Percentiles rank a stretch among this genome's conserved stretches.
These are phyloP conservation scores for Spiromastix sp. DNA, from an alignment of 2,329 filamentous ascomycete species.

Conservation along the genomic window DNA sequence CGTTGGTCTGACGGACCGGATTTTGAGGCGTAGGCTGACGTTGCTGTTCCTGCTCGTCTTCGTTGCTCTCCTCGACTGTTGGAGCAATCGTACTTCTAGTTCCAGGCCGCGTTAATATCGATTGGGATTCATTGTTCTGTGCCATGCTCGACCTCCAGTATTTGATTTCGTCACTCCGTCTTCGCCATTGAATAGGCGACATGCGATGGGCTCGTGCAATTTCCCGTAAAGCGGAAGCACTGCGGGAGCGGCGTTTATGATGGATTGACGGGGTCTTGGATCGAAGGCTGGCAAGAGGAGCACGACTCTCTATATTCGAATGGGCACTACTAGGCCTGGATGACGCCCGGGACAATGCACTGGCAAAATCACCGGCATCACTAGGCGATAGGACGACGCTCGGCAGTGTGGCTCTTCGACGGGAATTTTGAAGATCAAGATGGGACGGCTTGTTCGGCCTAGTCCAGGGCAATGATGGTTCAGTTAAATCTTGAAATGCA, in stretches of 20 bases:
- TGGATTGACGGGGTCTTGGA: conserved; percentile 13
- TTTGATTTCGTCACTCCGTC: conserved; percentile 31
- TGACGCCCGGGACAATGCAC: conserved; percentile 10
- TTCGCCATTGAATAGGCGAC: conserved; percentile 31
- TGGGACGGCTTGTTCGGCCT: too few relatives aligned
- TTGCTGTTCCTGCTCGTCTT: conserved; percentile 4
- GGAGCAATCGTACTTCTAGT: conserved; percentile 4
- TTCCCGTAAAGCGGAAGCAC: conserved; percentile 30
- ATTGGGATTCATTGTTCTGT: conserved; percentile 15
- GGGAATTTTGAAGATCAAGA: conserved; percentile 12
- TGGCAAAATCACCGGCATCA: conserved; percentile 20
- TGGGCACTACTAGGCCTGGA: conserved; percentile 8
- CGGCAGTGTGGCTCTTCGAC: conserved; percentile 34
- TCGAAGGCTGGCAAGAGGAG: conserved; percentile 13
- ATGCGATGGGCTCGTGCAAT: conserved; percentile 26
- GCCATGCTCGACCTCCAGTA: conserved; percentile 26
- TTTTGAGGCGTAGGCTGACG: not conserved
- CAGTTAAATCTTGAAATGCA: not conserved
- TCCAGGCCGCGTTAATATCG: conserved; percentile 10
- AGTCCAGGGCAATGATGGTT: conserved; percentile 1
- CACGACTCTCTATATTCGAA: conserved; percentile 8
- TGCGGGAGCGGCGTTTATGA: conserved; percentile 34
- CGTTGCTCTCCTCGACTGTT: not conserved
- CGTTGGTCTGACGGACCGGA: conserved; percentile 1
- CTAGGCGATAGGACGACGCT: conserved; percentile 34